Percentiles rank a stretch among this genome's conserved stretches.
phyloP scores from a whole-genome alignment of 495 filamentous ascomycete species.

The Penicillium tannophilum region DNA sequence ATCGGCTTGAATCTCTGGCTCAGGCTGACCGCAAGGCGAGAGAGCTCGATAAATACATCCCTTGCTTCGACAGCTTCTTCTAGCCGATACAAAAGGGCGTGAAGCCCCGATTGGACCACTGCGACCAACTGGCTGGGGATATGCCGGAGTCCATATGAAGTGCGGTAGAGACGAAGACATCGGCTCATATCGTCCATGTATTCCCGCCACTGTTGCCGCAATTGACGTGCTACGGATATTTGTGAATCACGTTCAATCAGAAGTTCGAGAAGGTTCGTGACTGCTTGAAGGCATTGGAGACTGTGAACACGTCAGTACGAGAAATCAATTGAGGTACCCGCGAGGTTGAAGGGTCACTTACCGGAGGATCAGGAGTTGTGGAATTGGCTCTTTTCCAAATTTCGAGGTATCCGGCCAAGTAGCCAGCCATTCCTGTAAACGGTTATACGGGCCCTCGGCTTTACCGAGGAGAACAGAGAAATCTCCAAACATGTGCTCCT shows the following conservation, averaged over 20 bases:
- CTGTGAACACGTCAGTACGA: constrained; percentile 24
- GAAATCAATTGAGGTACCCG: not conserved
- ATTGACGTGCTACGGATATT: constrained; percentile 8
- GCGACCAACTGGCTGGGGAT: constrained; percentile 40
- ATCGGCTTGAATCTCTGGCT: constrained; percentile 31
- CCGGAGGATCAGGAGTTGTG: constrained; percentile 42
- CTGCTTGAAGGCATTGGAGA: constrained; percentile 32
- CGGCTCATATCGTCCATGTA: constrained; percentile 36
- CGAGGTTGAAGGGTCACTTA: constrained; percentile 24
- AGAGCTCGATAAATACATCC: constrained; percentile 38
- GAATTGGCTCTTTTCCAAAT: constrained; percentile 28
- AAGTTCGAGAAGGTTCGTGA: constrained; percentile 28
- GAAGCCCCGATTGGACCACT: constrained; percentile 31
- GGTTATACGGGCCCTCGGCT: constrained; percentile 24
- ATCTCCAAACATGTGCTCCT: constrained; percentile 20
- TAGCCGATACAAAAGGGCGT: constrained; percentile 29
- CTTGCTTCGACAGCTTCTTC: constrained; percentile 23
- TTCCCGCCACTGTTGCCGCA: constrained; percentile 21
- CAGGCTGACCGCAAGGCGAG: constrained; percentile 31
- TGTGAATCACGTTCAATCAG: constrained; percentile 25
- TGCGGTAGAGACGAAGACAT: constrained; percentile 34
- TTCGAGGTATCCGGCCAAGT: constrained; percentile 26
- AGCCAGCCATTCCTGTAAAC: constrained; percentile 31
- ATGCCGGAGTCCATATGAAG: constrained; percentile 37
- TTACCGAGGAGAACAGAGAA: constrained; percentile 25